phyloP scores from a whole-genome alignment of 2,329 filamentous ascomycete species.

The Ophiosphaerella narmari region DNA sequence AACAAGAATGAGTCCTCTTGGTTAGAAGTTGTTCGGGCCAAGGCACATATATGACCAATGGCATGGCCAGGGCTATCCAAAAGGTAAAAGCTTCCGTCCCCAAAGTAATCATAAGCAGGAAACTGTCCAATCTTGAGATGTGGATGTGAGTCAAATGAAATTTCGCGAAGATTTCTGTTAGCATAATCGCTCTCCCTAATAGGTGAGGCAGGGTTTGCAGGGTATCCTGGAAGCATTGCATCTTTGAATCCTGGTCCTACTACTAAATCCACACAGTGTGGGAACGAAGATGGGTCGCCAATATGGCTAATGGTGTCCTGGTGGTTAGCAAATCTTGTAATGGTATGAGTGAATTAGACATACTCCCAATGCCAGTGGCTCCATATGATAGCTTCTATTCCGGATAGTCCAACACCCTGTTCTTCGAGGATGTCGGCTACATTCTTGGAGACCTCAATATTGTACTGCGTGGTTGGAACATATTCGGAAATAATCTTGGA shows the following conservation, averaged over 20 bases:
- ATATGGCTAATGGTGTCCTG: constrained; percentile 44
- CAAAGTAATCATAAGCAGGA: constrained; percentile 58
- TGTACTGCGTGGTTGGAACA: constrained; percentile 29
- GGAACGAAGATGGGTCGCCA: constrained; percentile 57
- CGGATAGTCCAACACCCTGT: constrained; percentile 33
- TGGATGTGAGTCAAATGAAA: constrained; percentile 16
- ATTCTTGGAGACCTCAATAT: constrained; percentile 50
- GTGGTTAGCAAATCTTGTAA: neutral
- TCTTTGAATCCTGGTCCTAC: constrained; percentile 59
- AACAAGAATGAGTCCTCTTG: constrained; percentile 28
- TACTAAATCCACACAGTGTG: constrained; percentile 52
- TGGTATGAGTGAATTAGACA: neutral
- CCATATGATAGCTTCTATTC: constrained; percentile 48
- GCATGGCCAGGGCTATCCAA: constrained; percentile 60
- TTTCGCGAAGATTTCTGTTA: constrained; percentile 27
- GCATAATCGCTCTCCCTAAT: constrained; percentile 30
- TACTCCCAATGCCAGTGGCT: constrained; percentile 55
- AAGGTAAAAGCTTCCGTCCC: constrained; percentile 62
- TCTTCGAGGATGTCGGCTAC: constrained; percentile 45
- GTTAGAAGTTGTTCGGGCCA: constrained; percentile 49
- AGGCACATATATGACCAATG: constrained; percentile 56
- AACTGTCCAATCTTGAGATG: constrained; percentile 49
- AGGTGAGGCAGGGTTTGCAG: constrained; percentile 31
- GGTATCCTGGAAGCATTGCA: constrained; percentile 54
- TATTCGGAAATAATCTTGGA: constrained; percentile 21